Evolutionary conservation across 257 asterid genomes (phyloP).

Genomic region (Forsythia viridissima): DNA sequence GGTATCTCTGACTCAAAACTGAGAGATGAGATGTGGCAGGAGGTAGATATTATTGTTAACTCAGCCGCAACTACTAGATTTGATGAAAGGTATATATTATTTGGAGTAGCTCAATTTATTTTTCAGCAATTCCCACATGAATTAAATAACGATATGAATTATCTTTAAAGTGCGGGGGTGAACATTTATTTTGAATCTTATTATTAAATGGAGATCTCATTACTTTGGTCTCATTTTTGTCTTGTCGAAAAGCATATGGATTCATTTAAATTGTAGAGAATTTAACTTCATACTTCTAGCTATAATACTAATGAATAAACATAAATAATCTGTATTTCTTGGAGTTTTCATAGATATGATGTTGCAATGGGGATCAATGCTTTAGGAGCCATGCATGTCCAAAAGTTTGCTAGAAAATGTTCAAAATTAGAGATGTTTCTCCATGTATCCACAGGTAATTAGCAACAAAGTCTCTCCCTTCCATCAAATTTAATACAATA

Average conservation of each 20-base stretch:
- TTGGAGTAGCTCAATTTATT: too few species aligned
- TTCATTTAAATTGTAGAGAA: too few species aligned
- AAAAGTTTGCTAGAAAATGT: conserved; percentile 47
- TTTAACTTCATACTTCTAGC: too few species aligned
- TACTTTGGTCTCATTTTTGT: too few species aligned
- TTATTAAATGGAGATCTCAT: too few species aligned
- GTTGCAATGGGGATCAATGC: conserved; percentile 47
- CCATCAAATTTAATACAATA: not conserved
- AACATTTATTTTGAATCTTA: too few species aligned
- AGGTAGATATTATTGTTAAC: conserved; percentile 49
- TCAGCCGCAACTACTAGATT: conserved; percentile 70
- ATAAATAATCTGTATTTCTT: not conserved
- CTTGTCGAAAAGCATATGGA: too few species aligned
- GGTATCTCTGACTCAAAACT: conserved; percentile 30
- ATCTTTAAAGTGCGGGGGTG: too few species aligned
- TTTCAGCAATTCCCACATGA: not conserved
- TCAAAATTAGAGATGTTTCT: conserved; percentile 42
- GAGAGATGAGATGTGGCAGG: conserved; percentile 35
- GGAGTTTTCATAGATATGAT: conserved; percentile 44
- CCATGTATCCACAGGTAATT: conserved; percentile 61
- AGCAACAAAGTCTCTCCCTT: not conserved
- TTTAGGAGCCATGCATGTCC: conserved; percentile 43
- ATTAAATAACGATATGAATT: not conserved
- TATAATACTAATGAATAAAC: too few species aligned
- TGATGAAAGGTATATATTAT: conserved; percentile 28